Percentiles rank a stretch among this genome's conserved stretches.
Evolutionary conservation across 306 rosid species (phyloP).

Genomic region (Cucumis melo): DNA sequence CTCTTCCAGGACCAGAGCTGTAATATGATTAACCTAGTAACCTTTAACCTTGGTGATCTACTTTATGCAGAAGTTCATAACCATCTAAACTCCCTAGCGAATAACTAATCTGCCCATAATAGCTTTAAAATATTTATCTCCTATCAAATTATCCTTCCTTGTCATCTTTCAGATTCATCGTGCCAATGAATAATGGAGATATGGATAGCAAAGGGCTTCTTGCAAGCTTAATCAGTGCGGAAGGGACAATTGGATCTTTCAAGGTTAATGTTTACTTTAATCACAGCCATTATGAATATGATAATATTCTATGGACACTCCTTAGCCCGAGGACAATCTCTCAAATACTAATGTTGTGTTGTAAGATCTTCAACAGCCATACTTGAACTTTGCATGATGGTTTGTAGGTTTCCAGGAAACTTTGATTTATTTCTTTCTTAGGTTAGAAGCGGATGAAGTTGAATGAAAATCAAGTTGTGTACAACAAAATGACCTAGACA

Average conservation of each 20-base stretch:
- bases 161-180: slow-evolving; percentile 44
- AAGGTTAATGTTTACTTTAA: slow-evolving; percentile 39
- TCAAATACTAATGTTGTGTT: too few relatives aligned
- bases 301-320: neutral
- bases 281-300: neutral
- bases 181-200: slow-evolving; percentile 83
- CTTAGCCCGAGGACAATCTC: too few relatives aligned
- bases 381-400: neutral
- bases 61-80: neutral
- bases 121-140: neutral
- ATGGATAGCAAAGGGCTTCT: slow-evolving; percentile 77
- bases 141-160: neutral
- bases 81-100: neutral
- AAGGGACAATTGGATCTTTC: slow-evolving; percentile 75
- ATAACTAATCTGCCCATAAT: neutral
- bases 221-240: slow-evolving; percentile 43
- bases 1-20: neutral
- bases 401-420: neutral
- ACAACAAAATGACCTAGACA: neutral
- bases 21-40: neutral
- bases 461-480: neutral
- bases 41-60: neutral
- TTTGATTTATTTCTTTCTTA: neutral
- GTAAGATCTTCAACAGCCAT: neutral
- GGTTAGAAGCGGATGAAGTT: neutral